Conservation (phyloP, 2,329 filamentous ascomycete species). For the Ophiostoma populinum region DNA sequence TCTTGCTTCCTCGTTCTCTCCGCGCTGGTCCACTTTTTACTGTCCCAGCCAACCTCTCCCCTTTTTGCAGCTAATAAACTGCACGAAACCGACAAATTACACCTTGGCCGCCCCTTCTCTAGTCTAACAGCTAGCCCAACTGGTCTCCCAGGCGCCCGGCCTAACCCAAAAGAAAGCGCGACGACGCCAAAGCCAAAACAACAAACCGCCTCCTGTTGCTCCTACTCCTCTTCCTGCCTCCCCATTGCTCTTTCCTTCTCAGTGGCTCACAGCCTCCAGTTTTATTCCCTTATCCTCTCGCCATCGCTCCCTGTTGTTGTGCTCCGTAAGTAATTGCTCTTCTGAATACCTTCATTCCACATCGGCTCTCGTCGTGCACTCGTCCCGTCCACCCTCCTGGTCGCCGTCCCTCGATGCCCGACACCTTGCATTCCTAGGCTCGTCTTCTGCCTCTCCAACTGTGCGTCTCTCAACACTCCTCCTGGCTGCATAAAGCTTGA, state of each 20-base stretch:
- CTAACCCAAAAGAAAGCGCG: conserved; percentile 7
- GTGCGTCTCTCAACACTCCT: background rate
- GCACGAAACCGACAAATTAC: too few relatives aligned
- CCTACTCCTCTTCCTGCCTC: conserved; percentile 3
- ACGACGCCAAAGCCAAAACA: conserved; percentile 9
- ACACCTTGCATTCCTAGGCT: conserved; percentile 1
- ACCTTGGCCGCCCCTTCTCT: too few relatives aligned
- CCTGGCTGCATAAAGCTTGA: too few relatives aligned
- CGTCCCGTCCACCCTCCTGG: background rate
- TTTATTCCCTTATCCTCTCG: conserved; percentile 3
- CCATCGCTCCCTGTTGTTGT: conserved; percentile 7
- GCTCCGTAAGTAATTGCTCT: conserved; percentile 5
- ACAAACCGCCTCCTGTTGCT: conserved; percentile 10
- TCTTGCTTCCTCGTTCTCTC: background rate
- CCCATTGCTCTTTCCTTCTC: background rate
- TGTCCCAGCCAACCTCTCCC: conserved; percentile 5
- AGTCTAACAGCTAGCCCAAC: too few relatives aligned
- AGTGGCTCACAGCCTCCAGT: conserved; percentile 6
- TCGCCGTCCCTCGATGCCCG: conserved; percentile 1
- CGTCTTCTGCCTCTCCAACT: background rate
- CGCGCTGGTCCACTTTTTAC: background rate
- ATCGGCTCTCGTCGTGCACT: background rate
- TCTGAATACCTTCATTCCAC: background rate
- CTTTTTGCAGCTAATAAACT: background rate
- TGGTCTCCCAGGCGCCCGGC: conserved; percentile 12